phyloP scores from a whole-genome alignment of 2,329 filamentous ascomycete genomes.

The Monilinia vaccinii-corymbosi region DNA sequence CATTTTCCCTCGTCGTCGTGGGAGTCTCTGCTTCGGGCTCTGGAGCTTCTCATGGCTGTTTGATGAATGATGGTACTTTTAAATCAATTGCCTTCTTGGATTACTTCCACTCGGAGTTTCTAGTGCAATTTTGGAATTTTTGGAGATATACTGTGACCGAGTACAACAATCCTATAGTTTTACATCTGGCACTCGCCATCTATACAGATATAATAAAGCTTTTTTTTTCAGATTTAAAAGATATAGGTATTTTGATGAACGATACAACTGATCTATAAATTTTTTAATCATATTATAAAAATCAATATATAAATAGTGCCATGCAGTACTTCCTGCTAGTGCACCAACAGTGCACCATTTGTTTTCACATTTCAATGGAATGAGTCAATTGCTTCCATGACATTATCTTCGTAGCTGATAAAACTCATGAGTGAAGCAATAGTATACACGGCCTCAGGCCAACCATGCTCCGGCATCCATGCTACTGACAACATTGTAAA shows the following conservation, averaged over 20 bases:
- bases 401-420: constrained; percentile 20
- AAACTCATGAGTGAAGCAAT: constrained; percentile 24
- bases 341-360: neutral
- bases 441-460: constrained; percentile 24
- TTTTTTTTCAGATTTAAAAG: too few species aligned
- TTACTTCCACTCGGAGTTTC: neutral
- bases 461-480: constrained; percentile 20
- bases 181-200: neutral
- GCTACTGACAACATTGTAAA: constrained; percentile 27
- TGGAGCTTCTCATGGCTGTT: too few species aligned
- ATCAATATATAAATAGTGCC: too few species aligned
- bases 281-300: too few species aligned
- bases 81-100: neutral
- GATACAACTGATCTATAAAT: too few species aligned
- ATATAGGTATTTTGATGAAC: too few species aligned
- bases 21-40: too few species aligned
- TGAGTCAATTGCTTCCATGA: neutral
- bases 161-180: neutral
- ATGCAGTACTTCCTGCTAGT: neutral
- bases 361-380: neutral
- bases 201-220: neutral
- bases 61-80: too few species aligned
- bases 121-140: neutral
- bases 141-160: neutral
- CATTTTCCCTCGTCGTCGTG: too few species aligned